A percentile compares a stretch with the other conserved stretches of the same genome.
phyloP scores from a whole-genome alignment of 2,329 filamentous ascomycete species.

The Epichloe uncinata region DNA sequence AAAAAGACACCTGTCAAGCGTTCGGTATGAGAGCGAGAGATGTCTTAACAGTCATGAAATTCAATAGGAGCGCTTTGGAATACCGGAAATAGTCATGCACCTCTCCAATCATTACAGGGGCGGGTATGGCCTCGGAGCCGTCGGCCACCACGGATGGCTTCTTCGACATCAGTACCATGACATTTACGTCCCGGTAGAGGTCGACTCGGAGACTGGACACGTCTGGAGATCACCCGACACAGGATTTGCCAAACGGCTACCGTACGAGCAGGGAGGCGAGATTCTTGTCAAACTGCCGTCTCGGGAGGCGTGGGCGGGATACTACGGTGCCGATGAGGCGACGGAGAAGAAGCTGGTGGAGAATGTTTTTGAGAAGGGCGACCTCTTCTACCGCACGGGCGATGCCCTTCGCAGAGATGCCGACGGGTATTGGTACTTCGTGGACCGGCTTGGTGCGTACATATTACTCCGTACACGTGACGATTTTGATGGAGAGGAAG shows the following conservation, averaged over 20 bases:
- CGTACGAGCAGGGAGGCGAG: conserved; percentile 5
- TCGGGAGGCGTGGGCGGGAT: conserved; percentile 5
- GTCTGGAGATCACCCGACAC: conserved; percentile 5
- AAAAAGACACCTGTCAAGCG: not conserved
- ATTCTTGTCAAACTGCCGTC: conserved; percentile 4
- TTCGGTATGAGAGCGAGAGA: not conserved
- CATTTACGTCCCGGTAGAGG: not conserved
- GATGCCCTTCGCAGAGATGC: conserved; percentile 48
- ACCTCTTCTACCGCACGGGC: conserved; percentile 55
- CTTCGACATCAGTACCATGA: not conserved
- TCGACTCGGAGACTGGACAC: conserved; percentile 4
- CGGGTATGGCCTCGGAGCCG: conserved; percentile 1
- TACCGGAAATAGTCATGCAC: conserved; percentile 2
- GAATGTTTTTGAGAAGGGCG: conserved; percentile 42
- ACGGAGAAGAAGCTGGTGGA: conserved; percentile 4
- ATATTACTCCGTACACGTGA: not conserved
- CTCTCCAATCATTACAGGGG: not conserved
- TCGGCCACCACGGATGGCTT: conserved; percentile 6
- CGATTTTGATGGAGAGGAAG: not conserved
- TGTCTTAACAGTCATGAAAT: not conserved
- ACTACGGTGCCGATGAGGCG: conserved; percentile 1
- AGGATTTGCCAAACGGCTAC: conserved; percentile 4
- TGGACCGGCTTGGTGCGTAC: conserved; percentile 29
- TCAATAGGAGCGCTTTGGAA: conserved; percentile 4
- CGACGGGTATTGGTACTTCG: conserved; percentile 57